Evolutionary conservation across 83 land plant genomes (phyloP).

Genomic region (Picea abies): DNA sequence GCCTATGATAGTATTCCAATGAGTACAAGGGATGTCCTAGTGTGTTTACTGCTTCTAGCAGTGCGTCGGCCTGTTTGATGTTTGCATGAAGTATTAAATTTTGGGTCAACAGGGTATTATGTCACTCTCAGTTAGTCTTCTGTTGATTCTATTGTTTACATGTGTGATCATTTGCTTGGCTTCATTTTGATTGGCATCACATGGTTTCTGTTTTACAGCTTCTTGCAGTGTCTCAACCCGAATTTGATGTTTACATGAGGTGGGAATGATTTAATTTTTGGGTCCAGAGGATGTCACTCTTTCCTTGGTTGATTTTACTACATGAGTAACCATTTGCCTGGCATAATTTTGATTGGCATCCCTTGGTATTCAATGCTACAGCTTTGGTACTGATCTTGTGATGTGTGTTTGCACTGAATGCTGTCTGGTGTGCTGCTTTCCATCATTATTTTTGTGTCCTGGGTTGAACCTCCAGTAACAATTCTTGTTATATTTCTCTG

Average conservation of each 20-base stretch:
- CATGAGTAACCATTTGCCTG: background rate
- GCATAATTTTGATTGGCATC: background rate
- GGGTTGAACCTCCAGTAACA: conserved; percentile 1
- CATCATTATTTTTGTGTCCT: background rate
- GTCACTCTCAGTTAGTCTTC: background rate
- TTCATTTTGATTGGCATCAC: too few species aligned
- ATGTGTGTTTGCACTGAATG: background rate
- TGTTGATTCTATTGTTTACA: background rate
- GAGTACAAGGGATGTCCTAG: background rate
- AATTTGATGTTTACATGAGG: too few species aligned
- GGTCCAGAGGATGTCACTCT: background rate
- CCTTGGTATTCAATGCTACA: background rate
- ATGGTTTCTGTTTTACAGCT: too few species aligned
- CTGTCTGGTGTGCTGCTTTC: too few species aligned
- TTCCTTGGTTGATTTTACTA: background rate
- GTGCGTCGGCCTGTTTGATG: too few species aligned
- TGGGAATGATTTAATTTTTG: background rate
- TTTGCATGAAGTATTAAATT: too few species aligned
- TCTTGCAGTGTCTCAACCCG: too few species aligned
- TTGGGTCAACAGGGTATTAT: too few species aligned
- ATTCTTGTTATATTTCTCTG: background rate
- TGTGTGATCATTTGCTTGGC: too few species aligned
- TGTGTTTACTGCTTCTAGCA: background rate
- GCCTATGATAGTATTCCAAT: background rate
- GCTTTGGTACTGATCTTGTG: background rate